These are phyloP conservation scores for Funneliformis caledonium DNA, from an alignment of 371 early-diverging fungal species.

Conservation along the genomic window DNA sequence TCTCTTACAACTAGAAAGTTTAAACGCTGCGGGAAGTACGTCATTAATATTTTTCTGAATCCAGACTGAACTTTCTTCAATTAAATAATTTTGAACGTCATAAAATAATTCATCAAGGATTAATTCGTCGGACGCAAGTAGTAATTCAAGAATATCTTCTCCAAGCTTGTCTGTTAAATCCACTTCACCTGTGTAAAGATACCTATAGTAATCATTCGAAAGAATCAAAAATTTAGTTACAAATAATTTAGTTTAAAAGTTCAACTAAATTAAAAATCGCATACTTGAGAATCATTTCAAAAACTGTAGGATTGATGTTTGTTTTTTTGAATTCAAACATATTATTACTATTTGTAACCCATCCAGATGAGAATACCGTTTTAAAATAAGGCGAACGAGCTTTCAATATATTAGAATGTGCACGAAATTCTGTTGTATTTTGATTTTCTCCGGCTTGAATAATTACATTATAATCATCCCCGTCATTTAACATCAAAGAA, in stretches of 20 bases:
- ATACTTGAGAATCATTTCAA: background rate
- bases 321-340: background rate
- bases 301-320: background rate
- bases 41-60: background rate
- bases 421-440: slow-evolving; percentile 8
- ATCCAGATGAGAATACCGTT: background rate
- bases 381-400: slow-evolving; percentile 8
- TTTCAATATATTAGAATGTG: slow-evolving; percentile 15
- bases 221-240: background rate
- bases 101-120: slow-evolving; percentile 21
- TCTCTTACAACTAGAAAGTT: slow-evolving; percentile 7
- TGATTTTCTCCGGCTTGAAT: slow-evolving; percentile 7
- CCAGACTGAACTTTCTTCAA: slow-evolving; percentile 9
- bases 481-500: background rate
- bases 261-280: background rate
- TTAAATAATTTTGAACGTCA: slow-evolving; percentile 16
- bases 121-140: slow-evolving; percentile 16
- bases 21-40: background rate
- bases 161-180: background rate
- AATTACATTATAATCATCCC: background rate
- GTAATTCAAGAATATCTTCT: slow-evolving; percentile 9
- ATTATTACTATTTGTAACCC: background rate
- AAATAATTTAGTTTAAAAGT: background rate
- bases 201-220: background rate
- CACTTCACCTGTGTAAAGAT: slow-evolving; percentile 29